phyloP scores from a whole-genome alignment of 2,329 filamentous ascomycete genomes.

The Clathrospora elynae region DNA sequence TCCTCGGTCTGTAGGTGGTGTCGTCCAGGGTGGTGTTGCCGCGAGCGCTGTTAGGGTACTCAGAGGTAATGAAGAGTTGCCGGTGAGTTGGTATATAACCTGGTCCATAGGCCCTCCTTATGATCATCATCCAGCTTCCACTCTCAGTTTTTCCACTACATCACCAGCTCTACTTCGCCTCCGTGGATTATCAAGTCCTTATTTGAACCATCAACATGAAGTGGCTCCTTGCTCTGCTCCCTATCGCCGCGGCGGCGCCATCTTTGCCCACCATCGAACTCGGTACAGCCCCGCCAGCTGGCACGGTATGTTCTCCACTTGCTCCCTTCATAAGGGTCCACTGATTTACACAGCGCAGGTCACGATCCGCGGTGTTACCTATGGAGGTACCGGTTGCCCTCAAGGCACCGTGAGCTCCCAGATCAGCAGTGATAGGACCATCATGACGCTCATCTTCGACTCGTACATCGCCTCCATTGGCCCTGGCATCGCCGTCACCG shows the following conservation, averaged over 20 bases:
- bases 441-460: constrained; percentile 60
- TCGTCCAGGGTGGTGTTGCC: constrained; percentile 23
- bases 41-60: constrained; percentile 12
- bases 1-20: constrained; percentile 24
- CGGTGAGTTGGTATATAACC: constrained; percentile 41
- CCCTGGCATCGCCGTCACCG: constrained; percentile 48
- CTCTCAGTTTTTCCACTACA: constrained; percentile 27
- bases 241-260: constrained; percentile 40
- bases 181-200: constrained; percentile 19
- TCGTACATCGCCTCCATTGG: constrained; percentile 58
- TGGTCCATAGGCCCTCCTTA: constrained; percentile 29
- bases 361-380: constrained; percentile 52
- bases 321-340: neutral
- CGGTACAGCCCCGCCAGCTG: constrained; percentile 38
- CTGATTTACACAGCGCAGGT: constrained; percentile 40
- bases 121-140: constrained; percentile 41
- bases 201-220: constrained; percentile 43
- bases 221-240: constrained; percentile 44
- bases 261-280: constrained; percentile 24
- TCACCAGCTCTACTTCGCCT: constrained; percentile 18
- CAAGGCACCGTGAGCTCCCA: constrained; percentile 51
- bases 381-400: constrained; percentile 57
- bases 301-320: constrained; percentile 35
- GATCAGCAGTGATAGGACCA: constrained; percentile 52
- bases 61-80: constrained; percentile 16